Conservation (phyloP, 495 filamentous ascomycete genomes). For the Hypoxylon fragiforme region DNA sequence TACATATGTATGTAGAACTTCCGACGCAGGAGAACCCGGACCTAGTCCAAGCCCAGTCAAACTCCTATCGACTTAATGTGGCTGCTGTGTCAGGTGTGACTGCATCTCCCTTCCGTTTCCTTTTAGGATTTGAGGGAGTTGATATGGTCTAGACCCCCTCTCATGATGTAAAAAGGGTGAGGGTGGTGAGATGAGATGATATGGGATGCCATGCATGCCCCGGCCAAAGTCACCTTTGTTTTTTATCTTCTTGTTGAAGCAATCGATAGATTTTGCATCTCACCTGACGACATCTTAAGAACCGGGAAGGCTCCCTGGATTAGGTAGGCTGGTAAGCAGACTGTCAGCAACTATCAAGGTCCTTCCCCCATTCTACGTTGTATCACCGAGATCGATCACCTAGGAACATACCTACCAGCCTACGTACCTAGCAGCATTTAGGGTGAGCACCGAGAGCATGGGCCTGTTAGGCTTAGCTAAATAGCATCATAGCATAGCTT, state of each 20-base stretch:
- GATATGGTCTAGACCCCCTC: not conserved
- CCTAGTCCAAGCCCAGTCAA: too few species aligned
- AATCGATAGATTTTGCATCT: too few species aligned
- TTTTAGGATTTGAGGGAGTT: too few species aligned
- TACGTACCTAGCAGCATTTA: not conserved
- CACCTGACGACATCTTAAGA: too few species aligned
- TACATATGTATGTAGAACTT: slow-evolving; percentile 11
- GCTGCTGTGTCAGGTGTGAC: slow-evolving; percentile 26
- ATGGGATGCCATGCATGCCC: not conserved
- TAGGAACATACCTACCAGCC: not conserved
- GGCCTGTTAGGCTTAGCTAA: not conserved
- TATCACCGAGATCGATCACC: too few species aligned
- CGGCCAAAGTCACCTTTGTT: too few species aligned
- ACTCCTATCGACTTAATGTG: slow-evolving; percentile 10
- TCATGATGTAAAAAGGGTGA: slow-evolving; percentile 14
- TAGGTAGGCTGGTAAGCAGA: too few species aligned
- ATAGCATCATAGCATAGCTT: too few species aligned
- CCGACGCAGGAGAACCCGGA: slow-evolving; percentile 31
- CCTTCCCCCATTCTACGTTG: too few species aligned
- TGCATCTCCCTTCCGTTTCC: not conserved
- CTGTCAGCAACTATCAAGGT: too few species aligned
- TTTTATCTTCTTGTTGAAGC: too few species aligned
- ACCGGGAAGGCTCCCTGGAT: too few species aligned
- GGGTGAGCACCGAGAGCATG: not conserved
- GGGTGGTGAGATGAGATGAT: not conserved